These are phyloP conservation scores for Amaranthus hypochondriacus DNA, from an alignment of 148 eudicot species.

Conservation along the genomic window DNA sequence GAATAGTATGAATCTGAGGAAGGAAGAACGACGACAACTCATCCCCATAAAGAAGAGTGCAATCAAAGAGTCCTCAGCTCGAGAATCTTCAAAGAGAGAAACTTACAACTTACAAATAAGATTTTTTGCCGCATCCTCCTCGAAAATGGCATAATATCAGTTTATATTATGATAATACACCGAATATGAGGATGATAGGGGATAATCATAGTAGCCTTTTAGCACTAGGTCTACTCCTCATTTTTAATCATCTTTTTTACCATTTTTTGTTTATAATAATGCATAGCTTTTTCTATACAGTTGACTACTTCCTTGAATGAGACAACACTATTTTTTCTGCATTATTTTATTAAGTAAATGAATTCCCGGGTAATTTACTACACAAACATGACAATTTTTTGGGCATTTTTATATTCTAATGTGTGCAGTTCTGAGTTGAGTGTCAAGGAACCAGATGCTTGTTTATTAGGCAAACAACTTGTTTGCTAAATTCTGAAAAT, in stretches of 20 bases:
- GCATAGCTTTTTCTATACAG: background rate
- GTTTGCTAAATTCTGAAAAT: background rate
- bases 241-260: background rate
- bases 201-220: too few relatives aligned
- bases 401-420: background rate
- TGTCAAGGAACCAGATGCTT: background rate
- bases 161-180: too few relatives aligned
- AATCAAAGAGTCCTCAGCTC: too few relatives aligned
- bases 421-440: background rate
- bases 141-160: too few relatives aligned
- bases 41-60: too few relatives aligned
- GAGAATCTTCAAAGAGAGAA: too few relatives aligned
- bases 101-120: too few relatives aligned
- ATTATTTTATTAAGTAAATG: background rate
- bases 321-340: background rate
- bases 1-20: too few relatives aligned
- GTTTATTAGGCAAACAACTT: background rate
- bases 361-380: background rate
- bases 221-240: background rate
- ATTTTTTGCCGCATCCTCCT: too few relatives aligned
- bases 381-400: background rate
- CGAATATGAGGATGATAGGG: too few relatives aligned
- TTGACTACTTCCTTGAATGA: background rate
- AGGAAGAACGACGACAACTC: too few relatives aligned
- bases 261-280: background rate